Base-by-base conservation (phyloP, 2,329 filamentous ascomycete genomes). In the Diaporthe aspalathi region DNA sequence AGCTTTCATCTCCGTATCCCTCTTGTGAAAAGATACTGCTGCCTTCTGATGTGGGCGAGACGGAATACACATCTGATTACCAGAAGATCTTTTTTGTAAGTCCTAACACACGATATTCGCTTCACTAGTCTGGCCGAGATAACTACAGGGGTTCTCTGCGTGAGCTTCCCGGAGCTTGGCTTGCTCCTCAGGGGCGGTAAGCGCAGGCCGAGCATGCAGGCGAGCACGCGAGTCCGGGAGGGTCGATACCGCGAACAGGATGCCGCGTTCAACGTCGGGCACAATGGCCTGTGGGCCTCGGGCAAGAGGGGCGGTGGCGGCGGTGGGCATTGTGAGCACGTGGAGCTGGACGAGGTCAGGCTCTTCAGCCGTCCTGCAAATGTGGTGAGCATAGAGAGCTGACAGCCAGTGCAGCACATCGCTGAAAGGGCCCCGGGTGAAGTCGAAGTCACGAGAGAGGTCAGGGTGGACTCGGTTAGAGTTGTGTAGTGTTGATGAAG, bases 131-230 rank as follows among this genome's bases (percentile, higher is more conserved):
- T 52, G 12, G 62, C 47, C 22, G 62, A 66, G 62, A 22, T 66
- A 38, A 52, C 62, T 17, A 66, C 62, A 29, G 62, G 47, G 4
- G n/a, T 52, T 16, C 62, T 66, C 32, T 53, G 62, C 22, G 62
- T 66, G 47, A 52, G 62, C 62, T 66, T 66, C n/a, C 62, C 62
- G 14, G 62, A 66, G 35, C 47, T 66, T 16, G 62, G 62, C 5
- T 2, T 66, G 32, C 62, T 66, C 4, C 35, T 66, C 45, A 40
- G 24, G 24, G 40, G 35, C 27, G 43, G 38, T 2, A 56, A 11
- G 24, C 43, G 65, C 38, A 35, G 43, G 20, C 20, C 38, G 14
- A 45, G 50, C 40, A 35, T 56, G 27, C 11, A 56, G 9, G 38
- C 65, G 20, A 68, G 65, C 20, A 68, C 50, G 3, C 52, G 38